Percentiles rank a stretch among this genome's conserved stretches.
phyloP scores from a whole-genome alignment of 129 eudicot species.

The Flaveria linearis region DNA sequence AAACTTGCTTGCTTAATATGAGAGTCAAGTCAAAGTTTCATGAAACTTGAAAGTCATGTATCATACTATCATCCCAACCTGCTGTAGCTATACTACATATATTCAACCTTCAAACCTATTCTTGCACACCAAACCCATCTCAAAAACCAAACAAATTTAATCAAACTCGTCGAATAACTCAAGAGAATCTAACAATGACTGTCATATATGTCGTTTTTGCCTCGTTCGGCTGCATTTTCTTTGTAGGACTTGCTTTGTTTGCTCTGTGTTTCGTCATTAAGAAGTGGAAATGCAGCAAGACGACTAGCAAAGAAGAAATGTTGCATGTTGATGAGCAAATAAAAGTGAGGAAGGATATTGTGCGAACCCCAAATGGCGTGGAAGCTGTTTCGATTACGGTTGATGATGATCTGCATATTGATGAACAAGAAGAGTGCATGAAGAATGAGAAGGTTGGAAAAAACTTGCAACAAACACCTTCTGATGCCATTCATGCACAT shows the following conservation, averaged over 20 bases:
- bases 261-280: conserved; percentile 59
- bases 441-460: conserved; percentile 49
- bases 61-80: conserved; percentile 21
- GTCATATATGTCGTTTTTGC: conserved; percentile 51
- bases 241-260: conserved; percentile 48
- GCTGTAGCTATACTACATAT: conserved; percentile 39
- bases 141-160: conserved; percentile 6
- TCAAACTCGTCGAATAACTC: conserved; percentile 11
- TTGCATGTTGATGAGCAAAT: conserved; percentile 50
- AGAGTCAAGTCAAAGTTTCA: conserved; percentile 53
- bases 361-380: conserved; percentile 53
- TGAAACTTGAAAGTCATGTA: conserved; percentile 57
- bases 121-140: conserved; percentile 36
- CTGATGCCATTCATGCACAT: conserved; percentile 3
- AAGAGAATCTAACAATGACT: conserved; percentile 36
- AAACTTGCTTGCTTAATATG: conserved; percentile 54
- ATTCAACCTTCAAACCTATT: conserved; percentile 9
- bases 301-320: conserved; percentile 40
- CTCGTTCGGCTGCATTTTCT: conserved; percentile 54
- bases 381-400: conserved; percentile 51
- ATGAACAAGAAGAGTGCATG: conserved; percentile 43
- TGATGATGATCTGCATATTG: conserved; percentile 67
- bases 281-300: conserved; percentile 49
- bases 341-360: conserved; percentile 49
- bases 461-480: conserved; percentile 20